Evolutionary conservation across 192 early-diverging fungal species (phyloP), one percentile per base, ranked within the genome.

Genomic region (Coemansia sp.): DNA sequence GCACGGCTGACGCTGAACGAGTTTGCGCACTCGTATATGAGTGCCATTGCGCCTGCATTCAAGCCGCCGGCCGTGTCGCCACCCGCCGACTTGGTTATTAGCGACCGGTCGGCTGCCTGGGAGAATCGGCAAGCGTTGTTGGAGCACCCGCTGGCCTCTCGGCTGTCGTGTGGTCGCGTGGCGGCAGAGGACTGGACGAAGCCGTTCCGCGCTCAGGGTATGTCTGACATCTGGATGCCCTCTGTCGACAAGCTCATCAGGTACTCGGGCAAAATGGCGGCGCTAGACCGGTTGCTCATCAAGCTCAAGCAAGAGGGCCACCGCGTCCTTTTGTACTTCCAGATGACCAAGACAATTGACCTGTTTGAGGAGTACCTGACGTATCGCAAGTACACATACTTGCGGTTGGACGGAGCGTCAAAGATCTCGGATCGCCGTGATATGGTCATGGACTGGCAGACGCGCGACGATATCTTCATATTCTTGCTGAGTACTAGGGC

Each of bases 371-470:
- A 94, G 70, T 96, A 96, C 61, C 81, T 94, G 27, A 84, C 89
- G 1, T 93, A 92, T 68, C 87, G 91, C 29, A 89, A 94, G 76
- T 91, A 95, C 84, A 90, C 84, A 30, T 96, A 96, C 74, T 77
- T 95, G 60, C 90, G 95, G 15, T 75, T 96, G 39, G 95, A 96
- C 75, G 95, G 95, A 1, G 92, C 91, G 2, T 92, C 91, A 43
- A 90, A 89, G 78, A 93, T 95, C 38, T 87, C 87, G 2, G 93
- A 97, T 56, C 90, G 95, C 58, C 88, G 92, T 18, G 92, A 93
- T 67, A 90, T 95, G 88, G 94, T 96, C n/a, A 86, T 86, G 53
- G 94, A 96, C 72, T 96, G 92, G 92, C 94, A 96, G 76, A 94
- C 93, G 4, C 76, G 83, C 62, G 85, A 88, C 35, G 93, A 96